phyloP scores from a whole-genome alignment of 352 stramenopile genomes.

The Pythium guiyangense region DNA sequence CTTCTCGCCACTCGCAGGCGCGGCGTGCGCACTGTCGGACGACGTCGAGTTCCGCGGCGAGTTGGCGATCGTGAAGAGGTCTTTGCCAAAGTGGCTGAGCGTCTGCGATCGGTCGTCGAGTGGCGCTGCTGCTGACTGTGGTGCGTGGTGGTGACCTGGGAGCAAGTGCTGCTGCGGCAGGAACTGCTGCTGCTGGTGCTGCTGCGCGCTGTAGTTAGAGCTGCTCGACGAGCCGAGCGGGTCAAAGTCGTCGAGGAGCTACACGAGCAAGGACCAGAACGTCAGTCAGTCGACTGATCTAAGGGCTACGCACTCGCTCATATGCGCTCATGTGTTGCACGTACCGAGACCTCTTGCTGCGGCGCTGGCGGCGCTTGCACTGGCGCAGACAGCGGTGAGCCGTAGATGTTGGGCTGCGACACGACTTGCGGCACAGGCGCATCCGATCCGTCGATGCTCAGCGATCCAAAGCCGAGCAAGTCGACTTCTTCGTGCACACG shows the following conservation, averaged over 20 bases:
- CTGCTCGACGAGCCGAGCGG: conserved; percentile 27
- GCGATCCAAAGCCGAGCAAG: conserved; percentile 64
- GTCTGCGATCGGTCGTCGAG: conserved; percentile 60
- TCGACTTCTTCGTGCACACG: conserved; percentile 53
- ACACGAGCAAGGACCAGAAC: background rate
- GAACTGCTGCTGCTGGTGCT: conserved; percentile 30
- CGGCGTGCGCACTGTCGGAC: conserved; percentile 8
- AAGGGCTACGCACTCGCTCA: background rate
- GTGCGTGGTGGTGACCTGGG: conserved; percentile 9
- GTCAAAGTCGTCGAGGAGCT: conserved; percentile 54
- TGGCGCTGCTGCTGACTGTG: conserved; percentile 18
- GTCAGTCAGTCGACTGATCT: conserved; percentile 3
- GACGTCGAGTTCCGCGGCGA: conserved; percentile 47
- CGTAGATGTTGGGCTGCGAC: conserved; percentile 22
- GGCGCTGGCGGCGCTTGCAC: conserved; percentile 13
- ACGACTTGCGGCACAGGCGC: conserved; percentile 2
- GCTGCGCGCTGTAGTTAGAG: conserved; percentile 15
- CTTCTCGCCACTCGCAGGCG: conserved; percentile 25
- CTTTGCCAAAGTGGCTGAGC: conserved; percentile 79
- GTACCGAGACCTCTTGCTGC: conserved; percentile 56
- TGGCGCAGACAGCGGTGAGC: conserved; percentile 17
- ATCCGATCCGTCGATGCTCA: conserved; percentile 34
- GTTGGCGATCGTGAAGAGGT: conserved; percentile 83
- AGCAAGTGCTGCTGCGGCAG: conserved; percentile 22
- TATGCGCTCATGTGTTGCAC: conserved; percentile 4